Conservation (phyloP, 2,329 filamentous ascomycete species). For the Coniochaeta sp. region DNA sequence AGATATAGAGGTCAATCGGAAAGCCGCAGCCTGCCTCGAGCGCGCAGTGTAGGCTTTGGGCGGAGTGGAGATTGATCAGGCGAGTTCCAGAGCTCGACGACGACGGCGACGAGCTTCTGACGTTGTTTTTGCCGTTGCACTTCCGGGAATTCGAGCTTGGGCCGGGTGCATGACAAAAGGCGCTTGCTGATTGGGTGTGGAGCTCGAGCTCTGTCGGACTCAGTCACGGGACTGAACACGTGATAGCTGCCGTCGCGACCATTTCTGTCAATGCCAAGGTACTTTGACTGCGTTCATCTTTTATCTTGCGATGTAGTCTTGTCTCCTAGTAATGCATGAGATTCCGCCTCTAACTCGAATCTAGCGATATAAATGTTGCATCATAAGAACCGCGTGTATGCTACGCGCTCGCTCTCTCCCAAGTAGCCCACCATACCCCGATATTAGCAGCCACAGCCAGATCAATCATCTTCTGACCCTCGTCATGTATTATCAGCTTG, state of each 20-base stretch:
- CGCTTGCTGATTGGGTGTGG: not conserved
- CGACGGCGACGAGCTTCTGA: conserved; percentile 2
- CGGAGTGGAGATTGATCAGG: not conserved
- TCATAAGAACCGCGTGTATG: not conserved
- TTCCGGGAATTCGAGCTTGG: not conserved
- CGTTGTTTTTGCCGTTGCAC: conserved; percentile 2
- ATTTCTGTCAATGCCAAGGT: not conserved
- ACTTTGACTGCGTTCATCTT: too few species aligned
- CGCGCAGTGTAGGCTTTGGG: not conserved
- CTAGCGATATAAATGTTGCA: too few species aligned
- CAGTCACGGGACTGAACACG: not conserved
- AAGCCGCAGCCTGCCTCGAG: not conserved
- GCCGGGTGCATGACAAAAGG: not conserved
- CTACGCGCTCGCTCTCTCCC: conserved; percentile 45
- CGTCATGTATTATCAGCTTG: conserved; percentile 82
- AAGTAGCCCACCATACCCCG: conserved; percentile 88
- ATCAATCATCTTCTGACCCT: conserved; percentile 94
- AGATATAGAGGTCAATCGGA: not conserved
- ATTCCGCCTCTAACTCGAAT: too few species aligned
- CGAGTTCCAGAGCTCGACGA: not conserved
- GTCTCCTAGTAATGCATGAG: too few species aligned
- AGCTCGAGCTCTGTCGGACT: not conserved
- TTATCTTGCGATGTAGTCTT: too few species aligned
- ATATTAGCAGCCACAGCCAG: conserved; percentile 85
- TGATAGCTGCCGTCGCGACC: not conserved